Conservation (phyloP, 345 rosid genomes). For the Barbarea vulgaris region DNA sequence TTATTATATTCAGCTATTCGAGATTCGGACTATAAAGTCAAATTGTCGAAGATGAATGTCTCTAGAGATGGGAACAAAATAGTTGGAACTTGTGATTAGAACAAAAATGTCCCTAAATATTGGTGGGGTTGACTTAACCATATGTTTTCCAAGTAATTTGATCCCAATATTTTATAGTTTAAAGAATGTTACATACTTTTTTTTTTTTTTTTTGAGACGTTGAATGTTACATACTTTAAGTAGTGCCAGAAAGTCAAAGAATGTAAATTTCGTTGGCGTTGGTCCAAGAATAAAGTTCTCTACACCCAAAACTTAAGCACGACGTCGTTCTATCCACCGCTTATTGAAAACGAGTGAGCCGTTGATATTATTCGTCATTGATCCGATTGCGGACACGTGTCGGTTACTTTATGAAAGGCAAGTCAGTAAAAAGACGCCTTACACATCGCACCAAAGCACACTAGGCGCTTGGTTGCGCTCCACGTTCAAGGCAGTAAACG, state of each 20-base stretch:
- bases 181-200: no score
- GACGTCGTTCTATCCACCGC: background rate
- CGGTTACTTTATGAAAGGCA: conserved; percentile 23
- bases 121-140: conserved; percentile 24
- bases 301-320: background rate
- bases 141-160: conserved; percentile 1
- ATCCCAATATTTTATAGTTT: background rate
- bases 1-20: background rate
- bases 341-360: background rate
- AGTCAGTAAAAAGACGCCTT: background rate
- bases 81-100: conserved; percentile 29
- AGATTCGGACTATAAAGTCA: conserved; percentile 20
- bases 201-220: no score
- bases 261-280: background rate
- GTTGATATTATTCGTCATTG: background rate
- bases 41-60: conserved; percentile 24
- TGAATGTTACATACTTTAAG: background rate
- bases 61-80: conserved; percentile 25
- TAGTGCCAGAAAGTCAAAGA: background rate
- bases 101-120: conserved; percentile 8
- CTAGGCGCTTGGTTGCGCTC: conserved; percentile 26
- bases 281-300: background rate
- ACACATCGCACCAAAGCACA: conserved; percentile 21
- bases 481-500: conserved; percentile 35
- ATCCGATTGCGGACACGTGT: conserved; percentile 12